Evolutionary conservation across 2,329 filamentous ascomycete genomes (phyloP).

Genomic region (Peltaster fructicola): DNA sequence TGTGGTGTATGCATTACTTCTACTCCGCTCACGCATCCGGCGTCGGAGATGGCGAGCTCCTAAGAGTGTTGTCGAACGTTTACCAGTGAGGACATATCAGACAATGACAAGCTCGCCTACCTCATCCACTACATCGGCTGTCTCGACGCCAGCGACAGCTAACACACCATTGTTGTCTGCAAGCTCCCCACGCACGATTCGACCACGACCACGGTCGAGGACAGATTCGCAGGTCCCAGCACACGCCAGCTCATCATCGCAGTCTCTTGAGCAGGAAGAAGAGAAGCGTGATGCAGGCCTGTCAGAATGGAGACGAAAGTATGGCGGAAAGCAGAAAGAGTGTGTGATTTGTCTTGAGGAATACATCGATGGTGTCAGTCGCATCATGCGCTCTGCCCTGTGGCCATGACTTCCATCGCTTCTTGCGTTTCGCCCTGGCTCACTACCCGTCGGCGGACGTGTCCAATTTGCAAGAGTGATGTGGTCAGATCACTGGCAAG

Average conservation of each 20-base stretch:
- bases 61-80: slow-evolving; percentile 81
- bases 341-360: slow-evolving; percentile 96
- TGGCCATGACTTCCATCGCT: slow-evolving; percentile 90
- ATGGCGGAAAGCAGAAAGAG: slow-evolving; percentile 54
- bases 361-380: slow-evolving; percentile 83
- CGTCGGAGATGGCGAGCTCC: slow-evolving; percentile 89
- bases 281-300: slow-evolving; percentile 36
- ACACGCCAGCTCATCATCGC: slow-evolving; percentile 16
- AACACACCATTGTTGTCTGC: slow-evolving; percentile 62
- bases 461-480: slow-evolving; percentile 95
- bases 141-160: slow-evolving; percentile 18
- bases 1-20: slow-evolving; percentile 75
- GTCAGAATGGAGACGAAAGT: slow-evolving; percentile 38
- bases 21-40: slow-evolving; percentile 75
- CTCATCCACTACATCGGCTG: slow-evolving; percentile 26
- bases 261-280: slow-evolving; percentile 23
- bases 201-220: slow-evolving; percentile 43
- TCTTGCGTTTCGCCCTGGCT: slow-evolving; percentile 99
- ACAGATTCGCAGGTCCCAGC: slow-evolving; percentile 42
- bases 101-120: slow-evolving; percentile 51
- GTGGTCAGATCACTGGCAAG: slow-evolving; percentile 46
- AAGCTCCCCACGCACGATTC: slow-evolving; percentile 20
- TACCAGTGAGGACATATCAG: slow-evolving; percentile 92
- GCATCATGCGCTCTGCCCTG: slow-evolving; percentile 95
- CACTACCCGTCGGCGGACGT: slow-evolving; percentile 87